phyloP scores from a whole-genome alignment of 306 rosid genomes.

The Neltuma alba region DNA sequence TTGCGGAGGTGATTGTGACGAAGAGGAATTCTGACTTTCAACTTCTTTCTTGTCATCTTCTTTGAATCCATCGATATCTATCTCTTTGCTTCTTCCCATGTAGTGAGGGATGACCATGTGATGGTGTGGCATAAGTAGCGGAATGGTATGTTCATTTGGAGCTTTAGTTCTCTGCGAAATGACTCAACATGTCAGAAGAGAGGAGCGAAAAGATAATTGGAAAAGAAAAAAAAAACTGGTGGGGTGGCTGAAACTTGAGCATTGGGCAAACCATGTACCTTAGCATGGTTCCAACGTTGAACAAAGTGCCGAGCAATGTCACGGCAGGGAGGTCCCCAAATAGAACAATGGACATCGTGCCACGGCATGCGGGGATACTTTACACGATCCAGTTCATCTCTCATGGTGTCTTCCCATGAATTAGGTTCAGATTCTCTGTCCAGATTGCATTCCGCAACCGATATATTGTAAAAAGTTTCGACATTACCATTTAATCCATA shows the following conservation, averaged over 20 bases:
- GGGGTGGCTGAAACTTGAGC: slow-evolving; percentile 25
- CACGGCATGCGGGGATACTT: slow-evolving; percentile 99
- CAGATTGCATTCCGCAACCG: slow-evolving; percentile 22
- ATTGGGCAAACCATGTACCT: slow-evolving; percentile 53
- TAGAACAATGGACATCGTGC: slow-evolving; percentile 99
- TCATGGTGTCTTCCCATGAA: slow-evolving; percentile 99
- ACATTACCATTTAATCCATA: not conserved
- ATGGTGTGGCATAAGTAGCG: slow-evolving; percentile 96
- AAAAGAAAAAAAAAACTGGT: not conserved
- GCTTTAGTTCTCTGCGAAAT: slow-evolving; percentile 85
- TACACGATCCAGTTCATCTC: slow-evolving; percentile 85
- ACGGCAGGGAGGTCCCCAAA: slow-evolving; percentile 97
- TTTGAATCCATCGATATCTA: slow-evolving; percentile 48
- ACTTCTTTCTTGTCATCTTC: slow-evolving; percentile 42
- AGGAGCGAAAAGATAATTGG: slow-evolving; percentile 10
- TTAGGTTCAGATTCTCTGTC: slow-evolving; percentile 96
- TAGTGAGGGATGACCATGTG: slow-evolving; percentile 99
- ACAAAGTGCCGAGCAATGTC: slow-evolving; percentile 97
- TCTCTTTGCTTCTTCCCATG: slow-evolving; percentile 75
- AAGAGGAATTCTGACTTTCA: slow-evolving; percentile 62
- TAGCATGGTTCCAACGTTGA: slow-evolving; percentile 99
- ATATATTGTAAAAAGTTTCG: slow-evolving; percentile 7
- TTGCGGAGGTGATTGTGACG: slow-evolving; percentile 59
- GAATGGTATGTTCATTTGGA: slow-evolving; percentile 86
- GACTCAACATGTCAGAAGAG: slow-evolving; percentile 33